These are phyloP conservation scores for Kwoniella sp. DNA, from an alignment of 768 basidiomycete genomes.

Conservation along the genomic window DNA sequence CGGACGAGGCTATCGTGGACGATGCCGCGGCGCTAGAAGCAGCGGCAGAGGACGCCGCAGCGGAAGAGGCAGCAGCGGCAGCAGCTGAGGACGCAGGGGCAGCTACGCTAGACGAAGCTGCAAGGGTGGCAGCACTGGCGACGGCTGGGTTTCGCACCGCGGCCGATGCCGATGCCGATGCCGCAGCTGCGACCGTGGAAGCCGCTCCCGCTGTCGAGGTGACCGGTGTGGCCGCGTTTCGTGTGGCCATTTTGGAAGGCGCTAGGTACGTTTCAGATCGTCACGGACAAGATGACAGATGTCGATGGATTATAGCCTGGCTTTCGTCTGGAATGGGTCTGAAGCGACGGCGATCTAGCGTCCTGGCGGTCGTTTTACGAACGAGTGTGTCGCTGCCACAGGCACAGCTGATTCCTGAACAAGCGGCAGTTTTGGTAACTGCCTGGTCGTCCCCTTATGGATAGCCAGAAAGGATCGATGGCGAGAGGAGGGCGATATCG, in stretches of 20 bases:
- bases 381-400: no score
- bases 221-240: constrained; percentile 7
- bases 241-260: not conserved
- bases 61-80: constrained; percentile 4
- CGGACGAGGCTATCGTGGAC: constrained; percentile 6
- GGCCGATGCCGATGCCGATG: not conserved
- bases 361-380: no score
- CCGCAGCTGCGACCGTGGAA: constrained; percentile 5
- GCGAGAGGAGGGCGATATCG: not conserved
- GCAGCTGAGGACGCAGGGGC: constrained; percentile 5
- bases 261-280: not conserved
- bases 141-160: not conserved
- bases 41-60: constrained; percentile 7
- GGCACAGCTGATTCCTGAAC: no score
- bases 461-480: not conserved
- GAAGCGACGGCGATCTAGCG: no score
- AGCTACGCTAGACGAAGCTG: not conserved
- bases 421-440: no score
- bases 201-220: constrained; percentile 3
- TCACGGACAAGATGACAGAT: no score
- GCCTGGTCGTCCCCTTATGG: not conserved
- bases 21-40: constrained; percentile 9
- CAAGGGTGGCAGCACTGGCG: constrained; percentile 2
- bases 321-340: no score
- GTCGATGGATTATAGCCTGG: no score